Evolutionary conservation across 106 monocot species (phyloP).

Genomic region (Acorus calamus): DNA sequence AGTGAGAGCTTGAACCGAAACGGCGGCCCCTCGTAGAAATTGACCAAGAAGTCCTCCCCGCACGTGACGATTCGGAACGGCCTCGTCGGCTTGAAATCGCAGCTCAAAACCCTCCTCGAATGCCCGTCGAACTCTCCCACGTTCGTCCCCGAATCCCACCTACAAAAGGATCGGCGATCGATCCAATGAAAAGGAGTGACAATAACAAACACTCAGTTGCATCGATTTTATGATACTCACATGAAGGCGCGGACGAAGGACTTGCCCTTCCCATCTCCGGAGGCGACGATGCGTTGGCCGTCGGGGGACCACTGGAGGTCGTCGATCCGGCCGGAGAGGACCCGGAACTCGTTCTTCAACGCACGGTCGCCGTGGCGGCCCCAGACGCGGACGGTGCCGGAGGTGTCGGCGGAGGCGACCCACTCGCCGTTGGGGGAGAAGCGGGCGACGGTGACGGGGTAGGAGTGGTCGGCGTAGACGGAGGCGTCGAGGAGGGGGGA

Average conservation of each 20-base stretch:
- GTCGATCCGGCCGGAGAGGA: slow-evolving; percentile 77
- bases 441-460: slow-evolving; percentile 71
- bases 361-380: slow-evolving; percentile 84
- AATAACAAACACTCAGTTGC: not conserved
- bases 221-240: slow-evolving; percentile 27
- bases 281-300: slow-evolving; percentile 71
- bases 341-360: slow-evolving; percentile 94
- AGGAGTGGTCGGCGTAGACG: slow-evolving; percentile 81
- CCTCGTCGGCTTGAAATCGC: slow-evolving; percentile 69
- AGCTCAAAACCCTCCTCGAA: slow-evolving; percentile 68
- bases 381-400: slow-evolving; percentile 88
- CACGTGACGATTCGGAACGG: slow-evolving; percentile 76
- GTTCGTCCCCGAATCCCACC: slow-evolving; percentile 74
- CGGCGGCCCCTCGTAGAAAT: slow-evolving; percentile 80
- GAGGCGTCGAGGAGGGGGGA: slow-evolving; percentile 37
- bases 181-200: not conserved
- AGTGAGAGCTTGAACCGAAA: slow-evolving; percentile 72
- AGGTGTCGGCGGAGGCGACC: slow-evolving; percentile 91
- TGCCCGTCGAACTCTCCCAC: slow-evolving; percentile 89
- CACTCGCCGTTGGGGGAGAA: slow-evolving; percentile 99
- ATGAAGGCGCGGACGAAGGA: slow-evolving; percentile 93
- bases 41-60: slow-evolving; percentile 81
- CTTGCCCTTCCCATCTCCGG: slow-evolving; percentile 91
- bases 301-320: slow-evolving; percentile 98
- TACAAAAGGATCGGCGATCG: slow-evolving; percentile 10